Evolutionary conservation across 495 filamentous ascomycete species (phyloP).

Genomic region (Oleoguttula mirabilis): DNA sequence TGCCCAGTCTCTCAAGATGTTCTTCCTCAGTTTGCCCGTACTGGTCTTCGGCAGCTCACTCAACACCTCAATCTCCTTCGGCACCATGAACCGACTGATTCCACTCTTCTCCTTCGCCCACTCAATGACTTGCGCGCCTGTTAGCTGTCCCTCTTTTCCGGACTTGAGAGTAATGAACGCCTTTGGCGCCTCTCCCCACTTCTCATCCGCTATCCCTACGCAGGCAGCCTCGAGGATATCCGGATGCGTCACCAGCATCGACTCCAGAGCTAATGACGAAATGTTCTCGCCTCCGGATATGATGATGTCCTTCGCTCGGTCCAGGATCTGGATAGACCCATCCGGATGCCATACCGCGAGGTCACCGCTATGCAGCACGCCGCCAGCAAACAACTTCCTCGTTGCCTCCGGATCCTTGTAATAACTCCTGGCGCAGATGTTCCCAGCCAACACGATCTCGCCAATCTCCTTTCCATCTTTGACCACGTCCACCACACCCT

Average conservation of each 20-base stretch:
- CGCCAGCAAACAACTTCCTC: constrained; percentile 74
- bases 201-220: constrained; percentile 75
- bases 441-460: constrained; percentile 81
- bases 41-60: constrained; percentile 86
- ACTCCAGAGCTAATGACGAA: constrained; percentile 81
- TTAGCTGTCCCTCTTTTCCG: constrained; percentile 38
- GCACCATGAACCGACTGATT: constrained; percentile 93
- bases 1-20: constrained; percentile 78
- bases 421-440: constrained; percentile 87
- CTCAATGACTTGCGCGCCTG: constrained; percentile 60
- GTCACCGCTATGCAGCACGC: constrained; percentile 79
- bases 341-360: constrained; percentile 86
- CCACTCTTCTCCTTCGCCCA: constrained; percentile 71
- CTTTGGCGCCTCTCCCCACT: constrained; percentile 93
- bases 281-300: constrained; percentile 98
- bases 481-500: constrained; percentile 62
- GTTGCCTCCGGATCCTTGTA: constrained; percentile 85
- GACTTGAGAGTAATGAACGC: constrained; percentile 74
- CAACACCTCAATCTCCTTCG: constrained; percentile 82
- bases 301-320: constrained; percentile 94
- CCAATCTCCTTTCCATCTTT: constrained; percentile 81
- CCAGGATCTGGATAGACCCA: constrained; percentile 80
- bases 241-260: constrained; percentile 82
- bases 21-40: constrained; percentile 95
- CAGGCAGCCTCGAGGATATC: constrained; percentile 83